Evolutionary conservation across 1,139 yeast species (phyloP), one percentile per base, ranked within the genome.

Genomic region (Chernovozyma sophiae-reginae): DNA sequence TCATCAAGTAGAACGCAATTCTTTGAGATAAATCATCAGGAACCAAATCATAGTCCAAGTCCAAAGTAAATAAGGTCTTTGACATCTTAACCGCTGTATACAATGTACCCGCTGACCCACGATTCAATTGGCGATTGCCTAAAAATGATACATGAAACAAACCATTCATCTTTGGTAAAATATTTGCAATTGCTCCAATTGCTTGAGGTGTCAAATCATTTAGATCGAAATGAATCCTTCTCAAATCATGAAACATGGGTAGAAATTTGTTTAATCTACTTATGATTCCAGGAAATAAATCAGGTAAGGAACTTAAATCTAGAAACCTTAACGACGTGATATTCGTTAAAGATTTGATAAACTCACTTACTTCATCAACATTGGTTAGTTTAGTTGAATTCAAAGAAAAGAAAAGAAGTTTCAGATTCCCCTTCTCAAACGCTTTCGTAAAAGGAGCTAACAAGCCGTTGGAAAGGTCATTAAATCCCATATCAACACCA

Each of bases 401-500:
- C 37, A 89, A 62, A 0, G 96, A 85, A 39, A 86, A 75, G 51
- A 82, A 84, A 18, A 72, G 60, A 39, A 81, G 55, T 29, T 71
- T 65, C 13, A 60, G 55, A 32, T 70, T 60, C 11, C 60, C 51
- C 16, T 57, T 55, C 15, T 68, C 58, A 58, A 66, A 55, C 2
- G 65, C 67, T 5, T 71, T 63, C 29, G 70, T 68, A 40, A 82
- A 77, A 17, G 75, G 72, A 40, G 61, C 62, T 44, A 78, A 57
- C 48, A 76, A 76, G 4, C 77, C 77, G 4, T 70, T 51, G 36
- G 79, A 72, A 43, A 89, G 59, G 53, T 84, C 86, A 55, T 89
- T 89, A 47, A 83, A 89, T 1, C 92, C 95, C 34, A 89, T 60
- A 63, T 89, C 96, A 17, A 90, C 73, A 2, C 97, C 97, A 45